Conservation (phyloP, 179 eudicot genomes). For the Spinacia oleracea region DNA sequence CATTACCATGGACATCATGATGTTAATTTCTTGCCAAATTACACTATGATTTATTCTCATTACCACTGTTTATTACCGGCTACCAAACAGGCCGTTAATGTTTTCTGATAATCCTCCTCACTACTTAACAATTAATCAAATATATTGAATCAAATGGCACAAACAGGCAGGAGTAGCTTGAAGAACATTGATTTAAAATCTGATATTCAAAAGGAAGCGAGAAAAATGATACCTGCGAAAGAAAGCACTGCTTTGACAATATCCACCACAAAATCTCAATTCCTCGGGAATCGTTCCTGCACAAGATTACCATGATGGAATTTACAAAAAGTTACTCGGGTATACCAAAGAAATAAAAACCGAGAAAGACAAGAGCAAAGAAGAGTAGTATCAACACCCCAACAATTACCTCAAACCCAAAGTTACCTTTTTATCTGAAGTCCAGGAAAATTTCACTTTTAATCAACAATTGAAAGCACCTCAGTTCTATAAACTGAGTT, state of each 20-base stretch:
- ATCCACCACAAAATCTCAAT: conserved; percentile 9
- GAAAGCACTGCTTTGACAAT: conserved; percentile 14
- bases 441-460: background rate
- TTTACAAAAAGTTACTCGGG: background rate
- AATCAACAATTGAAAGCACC: background rate
- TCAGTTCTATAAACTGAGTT: background rate
- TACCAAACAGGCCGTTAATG: too few relatives aligned
- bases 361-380: background rate
- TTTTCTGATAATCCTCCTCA: conserved; percentile 13
- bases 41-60: too few relatives aligned
- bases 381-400: background rate
- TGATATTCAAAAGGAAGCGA: background rate
- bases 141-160: background rate
- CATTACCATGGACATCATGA: too few relatives aligned
- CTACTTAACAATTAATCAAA: background rate
- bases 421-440: background rate
- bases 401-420: too few relatives aligned
- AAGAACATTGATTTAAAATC: background rate
- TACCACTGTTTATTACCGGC: too few relatives aligned
- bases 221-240: conserved; percentile 9
- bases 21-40: too few relatives aligned
- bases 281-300: conserved; percentile 2
- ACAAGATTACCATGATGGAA: background rate
- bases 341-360: background rate
- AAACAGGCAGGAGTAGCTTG: background rate